Conservation (phyloP, 176 grass and related monocot genomes). For the Hordeum marinum region DNA sequence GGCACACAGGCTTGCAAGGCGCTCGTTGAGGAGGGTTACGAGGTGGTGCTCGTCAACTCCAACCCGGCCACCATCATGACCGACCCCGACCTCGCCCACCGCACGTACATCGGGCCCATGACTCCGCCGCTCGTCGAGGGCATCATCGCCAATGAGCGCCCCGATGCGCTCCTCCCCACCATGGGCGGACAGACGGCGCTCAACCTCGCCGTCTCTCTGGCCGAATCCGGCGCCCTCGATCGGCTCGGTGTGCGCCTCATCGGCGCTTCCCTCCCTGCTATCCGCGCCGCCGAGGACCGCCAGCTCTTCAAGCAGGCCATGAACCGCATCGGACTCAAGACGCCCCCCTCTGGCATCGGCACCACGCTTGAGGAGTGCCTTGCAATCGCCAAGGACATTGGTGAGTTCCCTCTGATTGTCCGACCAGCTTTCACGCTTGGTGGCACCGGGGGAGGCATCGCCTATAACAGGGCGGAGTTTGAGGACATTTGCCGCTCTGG, state of each 20-base stretch:
- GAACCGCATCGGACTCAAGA: slow-evolving; percentile 87
- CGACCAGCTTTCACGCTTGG: slow-evolving; percentile 92
- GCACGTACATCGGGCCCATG: slow-evolving; percentile 98
- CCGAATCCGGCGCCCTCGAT: slow-evolving; percentile 73
- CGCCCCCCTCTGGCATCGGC: slow-evolving; percentile 86
- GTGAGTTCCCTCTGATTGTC: slow-evolving; percentile 82
- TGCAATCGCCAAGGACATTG: slow-evolving; percentile 60
- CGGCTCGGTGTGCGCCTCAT: slow-evolving; percentile 68
- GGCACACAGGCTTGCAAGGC: slow-evolving; percentile 99
- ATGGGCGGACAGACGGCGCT: slow-evolving; percentile 99
- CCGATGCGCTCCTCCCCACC: slow-evolving; percentile 84
- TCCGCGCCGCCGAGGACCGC: slow-evolving; percentile 82
- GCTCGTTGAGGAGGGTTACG: slow-evolving; percentile 78
- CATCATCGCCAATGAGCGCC: slow-evolving; percentile 72
- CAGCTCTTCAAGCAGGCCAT: slow-evolving; percentile 94
- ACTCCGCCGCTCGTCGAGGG: slow-evolving; percentile 75
- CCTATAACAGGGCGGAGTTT: slow-evolving; percentile 85
- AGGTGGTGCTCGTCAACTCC: slow-evolving; percentile 92
- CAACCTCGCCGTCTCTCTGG: slow-evolving; percentile 85
- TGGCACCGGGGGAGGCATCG: slow-evolving; percentile 89
- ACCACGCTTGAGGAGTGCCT: slow-evolving; percentile 85
- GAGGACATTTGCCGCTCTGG: slow-evolving; percentile 83
- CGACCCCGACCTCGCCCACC: slow-evolving; percentile 83
- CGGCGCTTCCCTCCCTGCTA: slow-evolving; percentile 79
- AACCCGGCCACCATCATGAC: slow-evolving; percentile 99